Evolutionary conservation across 1,139 yeast genomes (phyloP), one percentile per base, ranked within the genome.

Genomic region (Lodderomyces beijingensis): DNA sequence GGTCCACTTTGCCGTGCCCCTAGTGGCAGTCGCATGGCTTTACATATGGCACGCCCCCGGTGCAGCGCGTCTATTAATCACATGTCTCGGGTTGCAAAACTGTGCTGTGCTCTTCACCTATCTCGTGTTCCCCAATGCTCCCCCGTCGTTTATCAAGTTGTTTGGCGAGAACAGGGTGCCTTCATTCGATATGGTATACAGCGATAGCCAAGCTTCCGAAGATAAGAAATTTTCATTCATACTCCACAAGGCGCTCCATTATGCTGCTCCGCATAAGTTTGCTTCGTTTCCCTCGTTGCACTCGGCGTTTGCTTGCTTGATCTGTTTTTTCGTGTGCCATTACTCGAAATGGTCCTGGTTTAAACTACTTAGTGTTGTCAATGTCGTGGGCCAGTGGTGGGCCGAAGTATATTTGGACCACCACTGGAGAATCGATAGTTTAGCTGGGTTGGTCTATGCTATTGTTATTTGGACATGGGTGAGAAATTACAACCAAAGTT

Each of bases 331-430:
- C 46, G 53, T 71, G 36, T 48, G 67, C 37, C 64, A 65, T 49
- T 62, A 63, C 43, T 48, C 70, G 38, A 60, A 47, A 39, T 66
- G 70, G 68, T 47, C 49, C 2, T 25, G 51, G 1, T 54, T 70
- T 43, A 57, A 70, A 46, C 29, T 51, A 14, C 38, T 54, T 18
- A 59, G 67, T 35, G 40, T 64, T 35, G 27, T 38, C 4, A 62
- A 74, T 57, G 71, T 74, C 31, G 38, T 60, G 4, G 51, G 77
- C 29, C 86, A 79, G 49, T 77, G 85, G 81, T 79, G 86, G 86
- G 76, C 83, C 17, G 78, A 85, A 11, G 77, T 79, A 56, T 80
- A 80, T 46, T 53, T 80, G 38, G 85, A 78, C 48, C 87, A 79
- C 50, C 87, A 80, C 51, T 80, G 80, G 72, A 59, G 83, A 40